A percentile compares a stretch with the other conserved stretches of the same genome.
Evolutionary conservation across 495 filamentous ascomycete species (phyloP).

Genomic region (Talaromyces thailandensis): DNA sequence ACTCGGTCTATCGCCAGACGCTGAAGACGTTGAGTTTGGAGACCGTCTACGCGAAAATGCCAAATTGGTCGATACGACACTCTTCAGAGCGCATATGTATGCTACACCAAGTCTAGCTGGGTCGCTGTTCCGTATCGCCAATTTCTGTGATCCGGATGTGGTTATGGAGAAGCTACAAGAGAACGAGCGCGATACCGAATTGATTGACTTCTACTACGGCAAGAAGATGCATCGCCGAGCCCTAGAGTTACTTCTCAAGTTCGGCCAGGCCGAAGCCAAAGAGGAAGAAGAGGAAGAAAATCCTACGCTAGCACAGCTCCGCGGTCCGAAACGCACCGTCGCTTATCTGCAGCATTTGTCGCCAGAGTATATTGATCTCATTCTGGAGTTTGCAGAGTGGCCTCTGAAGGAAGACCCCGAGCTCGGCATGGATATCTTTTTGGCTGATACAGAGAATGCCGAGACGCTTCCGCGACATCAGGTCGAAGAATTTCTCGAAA

Average conservation of each 20-base stretch:
- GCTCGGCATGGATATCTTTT: conserved; percentile 90
- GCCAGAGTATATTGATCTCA: conserved; percentile 80
- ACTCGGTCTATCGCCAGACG: conserved; percentile 32
- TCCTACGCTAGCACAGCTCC: conserved; percentile 55
- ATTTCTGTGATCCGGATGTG: conserved; percentile 93
- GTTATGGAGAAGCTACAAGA: conserved; percentile 89
- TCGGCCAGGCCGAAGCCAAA: conserved; percentile 64
- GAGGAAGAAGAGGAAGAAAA: conserved; percentile 24
- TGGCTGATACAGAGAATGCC: conserved; percentile 90
- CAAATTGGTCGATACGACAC: conserved; percentile 78
- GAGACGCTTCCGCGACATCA: conserved; percentile 73
- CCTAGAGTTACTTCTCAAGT: conserved; percentile 70
- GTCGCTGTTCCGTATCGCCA: conserved; percentile 88
- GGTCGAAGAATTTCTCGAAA: conserved; percentile 65
- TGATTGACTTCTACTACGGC: conserved; percentile 94
- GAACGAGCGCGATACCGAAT: conserved; percentile 78
- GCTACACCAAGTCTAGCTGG: conserved; percentile 75
- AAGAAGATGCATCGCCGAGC: conserved; percentile 90
- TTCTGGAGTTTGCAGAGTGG: conserved; percentile 88
- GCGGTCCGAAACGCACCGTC: conserved; percentile 76
- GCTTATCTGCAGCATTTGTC: conserved; percentile 85
- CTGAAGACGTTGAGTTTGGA: conserved; percentile 54
- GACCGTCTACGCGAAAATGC: conserved; percentile 64
- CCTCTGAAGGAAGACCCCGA: conserved; percentile 62
- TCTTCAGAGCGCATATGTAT: conserved; percentile 92